These are phyloP conservation scores for Babesia caballi DNA, from an alignment of 169 alveolate genomes.

Conservation along the genomic window DNA sequence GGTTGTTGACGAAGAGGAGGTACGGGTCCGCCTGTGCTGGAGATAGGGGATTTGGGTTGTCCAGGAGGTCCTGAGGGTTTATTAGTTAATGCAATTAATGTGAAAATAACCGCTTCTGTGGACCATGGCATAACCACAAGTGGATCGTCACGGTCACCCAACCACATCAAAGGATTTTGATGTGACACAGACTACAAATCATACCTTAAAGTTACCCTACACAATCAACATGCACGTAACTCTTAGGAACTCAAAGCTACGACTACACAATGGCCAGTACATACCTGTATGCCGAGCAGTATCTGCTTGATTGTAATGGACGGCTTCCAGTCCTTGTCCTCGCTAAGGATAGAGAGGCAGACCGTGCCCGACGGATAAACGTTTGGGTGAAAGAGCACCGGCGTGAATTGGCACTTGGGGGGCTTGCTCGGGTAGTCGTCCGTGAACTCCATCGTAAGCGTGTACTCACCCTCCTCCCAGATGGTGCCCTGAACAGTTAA, in stretches of 20 bases:
- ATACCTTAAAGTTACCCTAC: no score
- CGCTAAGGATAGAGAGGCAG: conserved; percentile 96
- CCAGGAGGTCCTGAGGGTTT: conserved; percentile 87
- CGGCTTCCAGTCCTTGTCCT: conserved; percentile 99
- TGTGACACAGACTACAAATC: no score
- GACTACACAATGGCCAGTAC: no score
- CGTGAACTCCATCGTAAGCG: conserved; percentile 94
- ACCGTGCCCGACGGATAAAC: conserved; percentile 98
- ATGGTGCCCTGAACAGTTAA: conserved; percentile 72
- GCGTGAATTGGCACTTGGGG: conserved; percentile 97
- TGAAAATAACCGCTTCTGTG: no score
- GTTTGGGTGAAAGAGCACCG: conserved; percentile 97
- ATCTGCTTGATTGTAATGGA: conserved; percentile 96
- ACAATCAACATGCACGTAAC: no score
- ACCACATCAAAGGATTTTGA: no score
- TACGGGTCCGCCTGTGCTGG: conserved; percentile 98
- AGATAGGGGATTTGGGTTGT: conserved; percentile 93
- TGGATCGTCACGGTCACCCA: no score
- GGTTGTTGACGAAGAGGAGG: conserved; percentile 87
- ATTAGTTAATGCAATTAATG: not conserved
- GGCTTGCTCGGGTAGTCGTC: conserved; percentile 99
- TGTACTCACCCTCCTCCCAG: conserved; percentile 98
- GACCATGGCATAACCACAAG: no score
- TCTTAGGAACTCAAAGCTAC: no score
- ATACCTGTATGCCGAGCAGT: conserved; percentile 94